phyloP scores from a whole-genome alignment of 345 rosid species.

The Eutrema heterophyllum region DNA sequence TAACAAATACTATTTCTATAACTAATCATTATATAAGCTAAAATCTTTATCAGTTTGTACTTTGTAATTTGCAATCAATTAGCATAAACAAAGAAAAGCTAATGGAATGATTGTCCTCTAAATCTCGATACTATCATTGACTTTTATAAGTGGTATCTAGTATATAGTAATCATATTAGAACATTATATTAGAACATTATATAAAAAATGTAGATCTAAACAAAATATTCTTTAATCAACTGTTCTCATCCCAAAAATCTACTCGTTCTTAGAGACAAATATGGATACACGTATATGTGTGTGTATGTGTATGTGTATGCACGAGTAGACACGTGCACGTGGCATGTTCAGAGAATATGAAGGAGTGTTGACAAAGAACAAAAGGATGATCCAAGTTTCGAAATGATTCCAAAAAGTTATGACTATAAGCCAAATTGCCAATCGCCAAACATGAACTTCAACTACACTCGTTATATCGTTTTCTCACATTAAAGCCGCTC shows the following conservation, averaged over 20 bases:
- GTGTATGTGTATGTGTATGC: neutral
- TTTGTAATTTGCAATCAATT: neutral
- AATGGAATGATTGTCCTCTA: constrained; percentile 30
- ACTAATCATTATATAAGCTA: neutral
- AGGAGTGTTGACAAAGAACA: constrained; percentile 14
- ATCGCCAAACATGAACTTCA: constrained; percentile 21
- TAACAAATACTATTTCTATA: neutral
- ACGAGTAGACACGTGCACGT: constrained; percentile 16
- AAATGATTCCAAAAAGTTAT: constrained; percentile 26
- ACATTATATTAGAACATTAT: neutral
- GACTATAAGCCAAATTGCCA: constrained; percentile 22
- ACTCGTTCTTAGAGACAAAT: neutral
- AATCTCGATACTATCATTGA: constrained; percentile 24
- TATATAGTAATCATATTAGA: neutral
- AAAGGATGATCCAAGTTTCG: constrained; percentile 20
- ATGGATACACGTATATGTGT: neutral
- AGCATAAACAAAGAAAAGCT: neutral
- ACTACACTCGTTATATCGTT: constrained; percentile 21
- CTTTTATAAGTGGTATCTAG: neutral
- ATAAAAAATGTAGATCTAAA: neutral
- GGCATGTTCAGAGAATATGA: constrained; percentile 13
- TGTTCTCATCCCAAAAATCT: neutral
- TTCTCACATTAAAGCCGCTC: constrained; percentile 27
- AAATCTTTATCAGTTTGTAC: neutral
- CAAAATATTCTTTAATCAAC: constrained; percentile 9